Conservation (phyloP, 805 yeast species). For the Kazachstania taianensis region DNA sequence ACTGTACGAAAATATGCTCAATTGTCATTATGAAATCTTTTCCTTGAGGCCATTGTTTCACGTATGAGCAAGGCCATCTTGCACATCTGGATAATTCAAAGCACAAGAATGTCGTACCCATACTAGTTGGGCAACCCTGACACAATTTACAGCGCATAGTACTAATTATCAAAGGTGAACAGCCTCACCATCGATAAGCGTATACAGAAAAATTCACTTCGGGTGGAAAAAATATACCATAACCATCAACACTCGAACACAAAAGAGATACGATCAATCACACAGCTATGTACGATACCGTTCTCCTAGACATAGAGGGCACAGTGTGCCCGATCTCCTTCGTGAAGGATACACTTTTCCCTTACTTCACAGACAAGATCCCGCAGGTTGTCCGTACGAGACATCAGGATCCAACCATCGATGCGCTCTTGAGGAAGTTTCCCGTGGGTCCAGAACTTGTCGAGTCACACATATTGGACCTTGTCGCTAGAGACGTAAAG, state of each 20-base stretch:
- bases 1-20: no score
- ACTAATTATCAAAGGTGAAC: no score
- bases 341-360: slow-evolving; percentile 69
- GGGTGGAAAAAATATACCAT: not conserved
- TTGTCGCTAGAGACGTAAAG: slow-evolving; percentile 63
- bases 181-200: no score
- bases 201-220: no score
- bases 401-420: slow-evolving; percentile 16
- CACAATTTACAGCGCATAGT: no score
- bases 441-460: slow-evolving; percentile 6
- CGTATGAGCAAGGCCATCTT: no score
- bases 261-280: not conserved
- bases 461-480: slow-evolving; percentile 30
- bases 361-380: slow-evolving; percentile 52
- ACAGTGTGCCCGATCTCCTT: slow-evolving; percentile 87
- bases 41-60: no score
- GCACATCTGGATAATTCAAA: no score
- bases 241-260: not conserved
- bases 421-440: slow-evolving; percentile 19
- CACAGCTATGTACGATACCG: not conserved
- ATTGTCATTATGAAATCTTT: no score
- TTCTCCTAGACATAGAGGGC: slow-evolving; percentile 77
- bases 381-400: slow-evolving; percentile 37
- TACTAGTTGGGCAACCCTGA: no score
- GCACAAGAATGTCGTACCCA: no score